Evolutionary conservation across 176 grass and related monocot genomes (phyloP), one percentile per base, ranked within the genome.

Genomic region (Aegilops bicornis): DNA sequence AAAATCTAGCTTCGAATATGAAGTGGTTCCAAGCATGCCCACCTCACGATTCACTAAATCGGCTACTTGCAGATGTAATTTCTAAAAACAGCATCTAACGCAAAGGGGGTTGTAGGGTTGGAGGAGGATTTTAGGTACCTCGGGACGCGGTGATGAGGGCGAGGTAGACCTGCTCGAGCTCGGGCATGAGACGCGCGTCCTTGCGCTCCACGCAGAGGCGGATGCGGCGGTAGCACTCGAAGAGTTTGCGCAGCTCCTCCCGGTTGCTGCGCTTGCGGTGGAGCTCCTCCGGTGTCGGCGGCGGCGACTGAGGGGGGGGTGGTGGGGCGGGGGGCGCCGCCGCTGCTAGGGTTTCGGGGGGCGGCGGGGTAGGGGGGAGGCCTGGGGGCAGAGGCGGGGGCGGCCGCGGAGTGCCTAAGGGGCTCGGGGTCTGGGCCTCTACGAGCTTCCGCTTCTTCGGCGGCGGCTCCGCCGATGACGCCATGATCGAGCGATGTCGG

Each of bases 131-230:
- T 85, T 33, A 60, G 50, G 71, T 47, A 95, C 93, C 96, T 95
- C 91, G 82, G 27, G 93, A 98, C 35, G 91, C 80, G 74, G 96
- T 88, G 88, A 95, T 93, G 82, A 98, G 83, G n/a, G 90, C 61
- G 80, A 98, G 91, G 77, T 95, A 98, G 37, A 89, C 93, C 82
- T 95, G 91, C 77, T 95, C 96, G 64, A 98, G 84, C 79, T 95
- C 91, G 40, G 93, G 87, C 80, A 93, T 87, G 77, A 92, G 91
- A 66, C 78, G 71, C 37, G 87, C 48, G 82, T 93, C 93, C 71
- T 94, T 95, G 36, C 83, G 61, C 23, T 87, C 83, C 40, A 92
- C 64, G 84, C 81, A 95, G 68, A 81, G 65, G 60, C 85, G 94
- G 73, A 98, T 93, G 54, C 89, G 90, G 40, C 86, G 87, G 74